phyloP scores from a whole-genome alignment of 2,329 filamentous ascomycete species.

The Pseudogymnoascus sp. region DNA sequence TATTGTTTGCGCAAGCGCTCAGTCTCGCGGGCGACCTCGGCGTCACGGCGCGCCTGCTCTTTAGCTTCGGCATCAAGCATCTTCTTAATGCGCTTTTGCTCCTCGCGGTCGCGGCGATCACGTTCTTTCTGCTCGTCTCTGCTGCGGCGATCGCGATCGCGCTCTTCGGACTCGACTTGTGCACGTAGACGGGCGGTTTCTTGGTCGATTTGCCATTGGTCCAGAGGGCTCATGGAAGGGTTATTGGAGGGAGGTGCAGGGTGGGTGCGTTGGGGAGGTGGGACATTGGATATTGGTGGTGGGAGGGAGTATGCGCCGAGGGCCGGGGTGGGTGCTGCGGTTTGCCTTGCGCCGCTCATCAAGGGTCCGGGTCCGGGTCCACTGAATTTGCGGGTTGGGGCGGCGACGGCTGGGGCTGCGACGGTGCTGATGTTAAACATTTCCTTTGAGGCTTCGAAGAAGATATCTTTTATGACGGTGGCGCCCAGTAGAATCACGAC shows the following conservation, averaged over 20 bases:
- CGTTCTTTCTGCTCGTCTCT: slow-evolving; percentile 47
- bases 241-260: slow-evolving; percentile 23
- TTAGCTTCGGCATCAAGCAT: slow-evolving; percentile 60
- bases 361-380: slow-evolving; percentile 15
- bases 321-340: slow-evolving; percentile 11
- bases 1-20: slow-evolving; percentile 65
- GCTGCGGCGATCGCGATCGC: slow-evolving; percentile 45
- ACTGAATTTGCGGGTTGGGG: slow-evolving; percentile 22
- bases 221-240: slow-evolving; percentile 18
- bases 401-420: slow-evolving; percentile 27
- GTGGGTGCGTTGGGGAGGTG: slow-evolving; percentile 15
- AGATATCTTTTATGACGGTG: slow-evolving; percentile 57
- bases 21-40: slow-evolving; percentile 68
- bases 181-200: slow-evolving; percentile 67
- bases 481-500: slow-evolving; percentile 61
- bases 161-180: slow-evolving; percentile 35
- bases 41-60: slow-evolving; percentile 46
- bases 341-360: slow-evolving; percentile 22
- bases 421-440: slow-evolving; percentile 63
- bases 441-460: slow-evolving; percentile 56
- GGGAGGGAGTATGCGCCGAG: slow-evolving; percentile 17
- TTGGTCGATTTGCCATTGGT: slow-evolving; percentile 48
- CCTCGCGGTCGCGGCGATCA: slow-evolving; percentile 46
- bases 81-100: slow-evolving; percentile 50
- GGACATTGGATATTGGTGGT: slow-evolving; percentile 13